Percentiles rank a stretch among this genome's conserved stretches.
Conservation (phyloP, 1,284 basidiomycete species). For the Apiotrichum akiyoshidainum region DNA sequence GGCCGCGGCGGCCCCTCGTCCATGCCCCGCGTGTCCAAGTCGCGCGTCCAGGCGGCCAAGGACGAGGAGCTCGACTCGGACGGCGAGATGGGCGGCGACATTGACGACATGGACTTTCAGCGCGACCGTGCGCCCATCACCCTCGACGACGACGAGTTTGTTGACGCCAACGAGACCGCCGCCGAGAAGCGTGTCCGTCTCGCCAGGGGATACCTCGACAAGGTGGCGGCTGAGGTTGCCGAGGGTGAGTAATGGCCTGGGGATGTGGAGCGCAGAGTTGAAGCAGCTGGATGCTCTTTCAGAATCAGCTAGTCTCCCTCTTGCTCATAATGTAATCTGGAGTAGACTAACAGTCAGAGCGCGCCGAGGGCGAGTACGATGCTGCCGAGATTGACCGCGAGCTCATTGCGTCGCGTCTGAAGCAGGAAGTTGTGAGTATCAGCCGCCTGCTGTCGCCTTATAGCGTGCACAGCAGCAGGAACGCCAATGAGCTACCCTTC, state of each 20-base stretch:
- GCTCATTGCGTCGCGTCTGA: constrained; percentile 80
- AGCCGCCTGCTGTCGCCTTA: not conserved
- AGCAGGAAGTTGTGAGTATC: constrained; percentile 69
- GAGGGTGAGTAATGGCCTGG: constrained; percentile 55
- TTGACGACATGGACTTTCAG: constrained; percentile 73
- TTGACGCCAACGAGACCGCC: constrained; percentile 74
- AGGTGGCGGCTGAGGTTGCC: constrained; percentile 66
- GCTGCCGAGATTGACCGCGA: constrained; percentile 91
- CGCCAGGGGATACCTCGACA: constrained; percentile 85
- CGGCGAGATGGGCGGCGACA: constrained; percentile 47
- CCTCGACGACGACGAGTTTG: constrained; percentile 67
- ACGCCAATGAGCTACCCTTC: not conserved
- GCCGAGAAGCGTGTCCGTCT: constrained; percentile 88
- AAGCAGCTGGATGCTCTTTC: too few species aligned
- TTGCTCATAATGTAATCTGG: too few species aligned
- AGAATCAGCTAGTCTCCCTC: too few species aligned
- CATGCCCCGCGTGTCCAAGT: constrained; percentile 13
- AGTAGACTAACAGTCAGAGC: constrained; percentile 21
- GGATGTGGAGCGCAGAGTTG: not conserved
- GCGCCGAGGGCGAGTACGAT: constrained; percentile 74
- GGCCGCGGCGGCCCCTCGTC: not conserved
- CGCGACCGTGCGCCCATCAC: constrained; percentile 54
- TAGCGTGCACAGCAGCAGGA: not conserved
- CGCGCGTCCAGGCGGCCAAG: constrained; percentile 14
- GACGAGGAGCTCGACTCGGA: constrained; percentile 70